Evolutionary conservation across 148 eudicot genomes (phyloP).

Genomic region (Selenicereus undatus): DNA sequence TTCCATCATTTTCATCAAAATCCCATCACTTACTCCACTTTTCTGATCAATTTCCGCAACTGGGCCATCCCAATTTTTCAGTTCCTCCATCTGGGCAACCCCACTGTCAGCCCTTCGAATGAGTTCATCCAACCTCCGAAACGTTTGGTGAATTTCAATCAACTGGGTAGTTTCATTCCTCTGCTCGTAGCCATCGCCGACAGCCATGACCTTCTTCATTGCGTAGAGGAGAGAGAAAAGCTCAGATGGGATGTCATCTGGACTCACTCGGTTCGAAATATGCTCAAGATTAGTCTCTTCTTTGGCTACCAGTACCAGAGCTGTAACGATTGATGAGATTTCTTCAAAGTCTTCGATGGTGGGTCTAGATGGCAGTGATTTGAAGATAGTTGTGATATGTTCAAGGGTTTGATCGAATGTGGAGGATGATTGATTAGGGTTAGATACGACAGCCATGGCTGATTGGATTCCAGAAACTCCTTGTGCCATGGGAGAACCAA

Average conservation of each 20-base stretch:
- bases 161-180: constrained; percentile 38
- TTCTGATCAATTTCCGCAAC: constrained; percentile 28
- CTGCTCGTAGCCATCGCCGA: constrained; percentile 31
- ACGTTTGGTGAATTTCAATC: constrained; percentile 33
- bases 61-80: constrained; percentile 26
- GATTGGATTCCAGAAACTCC: not conserved
- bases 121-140: constrained; percentile 37
- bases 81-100: constrained; percentile 24
- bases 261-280: too few relatives aligned
- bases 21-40: constrained; percentile 26
- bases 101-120: constrained; percentile 40
- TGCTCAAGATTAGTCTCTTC: too few relatives aligned
- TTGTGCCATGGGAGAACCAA: not conserved
- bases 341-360: not conserved
- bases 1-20: constrained; percentile 5
- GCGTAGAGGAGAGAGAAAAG: constrained; percentile 39
- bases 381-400: not conserved
- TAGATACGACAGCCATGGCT: not conserved
- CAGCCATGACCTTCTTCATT: not conserved
- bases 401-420: not conserved
- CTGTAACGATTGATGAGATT: not conserved
- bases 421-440: not conserved
- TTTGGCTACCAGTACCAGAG: not conserved
- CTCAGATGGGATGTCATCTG: constrained; percentile 28
- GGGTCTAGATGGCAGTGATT: not conserved